Base-by-base conservation (phyloP, 179 eudicot species). In the Nepenthes alata region DNA sequence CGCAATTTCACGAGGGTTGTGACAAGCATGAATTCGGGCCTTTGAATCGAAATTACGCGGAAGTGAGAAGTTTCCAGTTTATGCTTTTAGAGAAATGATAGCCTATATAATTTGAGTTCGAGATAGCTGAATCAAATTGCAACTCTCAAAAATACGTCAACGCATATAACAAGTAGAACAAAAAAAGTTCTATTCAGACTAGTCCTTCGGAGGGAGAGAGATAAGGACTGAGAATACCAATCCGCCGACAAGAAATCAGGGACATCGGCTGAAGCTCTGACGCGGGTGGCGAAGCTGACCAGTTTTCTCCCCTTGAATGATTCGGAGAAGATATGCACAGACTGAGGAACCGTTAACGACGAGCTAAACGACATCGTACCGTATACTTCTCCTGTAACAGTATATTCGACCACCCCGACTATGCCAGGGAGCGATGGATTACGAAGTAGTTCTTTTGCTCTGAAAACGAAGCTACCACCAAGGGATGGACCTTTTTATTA, bases 231-330 rank as follows among this genome's bases (percentile, higher is more conserved):
- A 13, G 14, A 49, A 5, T 72, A 88, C 97, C 97, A 90, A 66
- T 85, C 76, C 35, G 87, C 61, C 37, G 97, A 90, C 62, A 90
- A 85, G 61, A 76, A 90, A 70, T 90, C 97, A 11, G 97, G 97
- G 57, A 90, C 73, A 55, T 87, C 86, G 34, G 89, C 74, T 37
- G 88, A 83, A 72, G 91, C 91, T 47, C 82, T 78, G 57, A 79
- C 67, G 47, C 86, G 83, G 54, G 68, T 52, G 38, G 63, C 54
- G 9, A 52, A 48, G 45, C 12, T 47, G 50, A 45, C 52, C 15
- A 4, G 15, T 10, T 64, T 60, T 48, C 75, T 45, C 58, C 70
- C 72, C 58, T 62, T 55, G 39, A 65, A 45, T 47, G 68, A 49
- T 14, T 71, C 79, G 66, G 75, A 54, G 58, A 65, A 64, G 61